Conservation (phyloP, 352 stramenopile genomes). For the Blastocystis sp. region DNA sequence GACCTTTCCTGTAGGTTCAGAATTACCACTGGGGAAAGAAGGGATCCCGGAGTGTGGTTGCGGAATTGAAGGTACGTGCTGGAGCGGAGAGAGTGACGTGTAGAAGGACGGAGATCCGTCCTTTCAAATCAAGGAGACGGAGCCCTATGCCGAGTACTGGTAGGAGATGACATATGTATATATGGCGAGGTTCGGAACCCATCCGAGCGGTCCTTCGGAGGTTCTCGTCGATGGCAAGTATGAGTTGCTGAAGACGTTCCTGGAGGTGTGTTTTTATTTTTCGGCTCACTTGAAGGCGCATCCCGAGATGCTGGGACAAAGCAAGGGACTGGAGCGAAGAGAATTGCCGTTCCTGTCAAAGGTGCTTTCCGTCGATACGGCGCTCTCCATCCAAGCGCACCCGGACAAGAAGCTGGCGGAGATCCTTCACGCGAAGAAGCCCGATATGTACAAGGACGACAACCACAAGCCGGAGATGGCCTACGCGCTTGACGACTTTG, state of each 20-base stretch:
- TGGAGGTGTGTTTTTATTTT: conserved; percentile 62
- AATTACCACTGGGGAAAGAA: conserved; percentile 79
- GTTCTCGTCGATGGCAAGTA: conserved; percentile 62
- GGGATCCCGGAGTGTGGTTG: conserved; percentile 71
- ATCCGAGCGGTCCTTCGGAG: conserved; percentile 78
- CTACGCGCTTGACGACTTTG: conserved; percentile 88
- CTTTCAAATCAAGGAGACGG: conserved; percentile 58
- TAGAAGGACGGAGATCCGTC: conserved; percentile 61
- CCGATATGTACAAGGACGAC: conserved; percentile 84
- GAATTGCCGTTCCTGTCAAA: conserved; percentile 96
- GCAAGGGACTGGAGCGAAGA: conserved; percentile 58
- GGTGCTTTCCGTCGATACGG: conserved; percentile 88
- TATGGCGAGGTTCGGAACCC: conserved; percentile 78
- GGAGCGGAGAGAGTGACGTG: conserved; percentile 58
- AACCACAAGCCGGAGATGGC: conserved; percentile 99
- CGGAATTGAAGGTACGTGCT: conserved; percentile 71
- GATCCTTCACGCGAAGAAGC: conserved; percentile 72
- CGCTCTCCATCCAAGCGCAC: conserved; percentile 86
- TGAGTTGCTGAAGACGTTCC: conserved; percentile 68
- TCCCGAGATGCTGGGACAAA: conserved; percentile 61
- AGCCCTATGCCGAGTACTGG: conserved; percentile 76
- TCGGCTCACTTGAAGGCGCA: conserved; percentile 58
- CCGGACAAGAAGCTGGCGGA: conserved; percentile 72
- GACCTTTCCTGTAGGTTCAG: conserved; percentile 65
- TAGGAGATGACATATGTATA: conserved; percentile 60